Evolutionary conservation across 257 asterid genomes (phyloP).

Genomic region (Buddleja alternifolia): DNA sequence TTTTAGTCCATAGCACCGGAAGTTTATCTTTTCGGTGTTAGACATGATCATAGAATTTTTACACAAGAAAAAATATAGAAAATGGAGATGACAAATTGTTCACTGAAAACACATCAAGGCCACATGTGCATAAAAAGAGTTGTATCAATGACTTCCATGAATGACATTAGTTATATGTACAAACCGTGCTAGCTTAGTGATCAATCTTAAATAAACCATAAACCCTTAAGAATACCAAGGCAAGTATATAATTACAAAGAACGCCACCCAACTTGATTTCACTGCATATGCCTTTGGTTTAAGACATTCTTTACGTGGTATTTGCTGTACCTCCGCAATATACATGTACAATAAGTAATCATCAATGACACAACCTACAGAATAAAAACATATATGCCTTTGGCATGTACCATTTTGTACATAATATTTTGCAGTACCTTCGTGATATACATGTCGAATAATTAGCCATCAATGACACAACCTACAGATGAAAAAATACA

Average conservation of each 20-base stretch:
- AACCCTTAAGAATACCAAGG: not conserved
- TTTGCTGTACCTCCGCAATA: too few relatives aligned
- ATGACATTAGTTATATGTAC: not conserved
- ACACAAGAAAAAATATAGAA: not conserved
- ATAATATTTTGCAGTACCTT: constrained; percentile 8
- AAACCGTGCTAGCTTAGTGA: not conserved
- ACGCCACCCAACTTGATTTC: not conserved
- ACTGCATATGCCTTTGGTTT: too few relatives aligned
- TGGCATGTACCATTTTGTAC: not conserved
- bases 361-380: too few relatives aligned
- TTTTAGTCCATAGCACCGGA: not conserved
- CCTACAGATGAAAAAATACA: not conserved
- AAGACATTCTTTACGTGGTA: too few relatives aligned
- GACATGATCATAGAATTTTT: not conserved
- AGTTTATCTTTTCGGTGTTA: not conserved
- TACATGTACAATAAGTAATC: too few relatives aligned
- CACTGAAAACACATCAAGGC: too few relatives aligned
- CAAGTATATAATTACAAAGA: not conserved
- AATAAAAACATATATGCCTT: not conserved
- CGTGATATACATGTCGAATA: not conserved
- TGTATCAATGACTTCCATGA: not conserved
- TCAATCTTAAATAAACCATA: not conserved
- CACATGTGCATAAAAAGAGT: not conserved
- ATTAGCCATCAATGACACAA: constrained; percentile 20
- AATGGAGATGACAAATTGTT: not conserved